Percentiles rank a stretch among this genome's conserved stretches.
Evolutionary conservation across 352 stramenopile genomes (phyloP).

Genomic region (Pythium plurisporium): DNA sequence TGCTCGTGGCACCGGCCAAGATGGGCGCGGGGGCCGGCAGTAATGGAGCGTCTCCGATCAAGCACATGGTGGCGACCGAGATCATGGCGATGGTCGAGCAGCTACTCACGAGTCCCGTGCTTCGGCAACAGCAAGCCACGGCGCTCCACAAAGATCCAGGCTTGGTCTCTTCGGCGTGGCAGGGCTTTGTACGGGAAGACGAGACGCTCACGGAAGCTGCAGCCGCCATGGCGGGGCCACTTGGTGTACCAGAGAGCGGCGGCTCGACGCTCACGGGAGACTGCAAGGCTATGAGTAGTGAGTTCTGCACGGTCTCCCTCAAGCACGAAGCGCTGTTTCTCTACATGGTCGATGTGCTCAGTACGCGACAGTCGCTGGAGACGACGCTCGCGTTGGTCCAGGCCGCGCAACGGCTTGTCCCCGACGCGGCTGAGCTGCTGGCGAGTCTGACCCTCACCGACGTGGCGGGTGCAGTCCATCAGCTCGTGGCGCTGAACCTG

Average conservation of each 20-base stretch:
- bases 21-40: neutral
- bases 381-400: conserved; percentile 32
- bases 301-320: conserved; percentile 23
- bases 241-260: neutral
- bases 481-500: conserved; percentile 35
- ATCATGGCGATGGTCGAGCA: conserved; percentile 42
- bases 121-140: conserved; percentile 10
- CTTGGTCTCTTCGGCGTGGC: conserved; percentile 13
- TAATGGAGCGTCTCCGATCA: conserved; percentile 2
- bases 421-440: conserved; percentile 17
- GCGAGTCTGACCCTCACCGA: conserved; percentile 13
- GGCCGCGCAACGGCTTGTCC: conserved; percentile 28
- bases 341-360: conserved; percentile 31
- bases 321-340: conserved; percentile 35
- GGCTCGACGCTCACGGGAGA: conserved; percentile 20
- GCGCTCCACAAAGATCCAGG: conserved; percentile 1
- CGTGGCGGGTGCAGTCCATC: conserved; percentile 27
- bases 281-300: conserved; percentile 8
- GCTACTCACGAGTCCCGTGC: conserved; percentile 24
- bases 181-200: conserved; percentile 32
- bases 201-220: conserved; percentile 20
- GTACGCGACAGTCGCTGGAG: conserved; percentile 22
- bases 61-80: conserved; percentile 26
- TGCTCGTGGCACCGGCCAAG: neutral
- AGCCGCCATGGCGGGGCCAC: neutral